Evolutionary conservation across 1,284 basidiomycete genomes (phyloP).

Genomic region (Mrakiaceae sp.): DNA sequence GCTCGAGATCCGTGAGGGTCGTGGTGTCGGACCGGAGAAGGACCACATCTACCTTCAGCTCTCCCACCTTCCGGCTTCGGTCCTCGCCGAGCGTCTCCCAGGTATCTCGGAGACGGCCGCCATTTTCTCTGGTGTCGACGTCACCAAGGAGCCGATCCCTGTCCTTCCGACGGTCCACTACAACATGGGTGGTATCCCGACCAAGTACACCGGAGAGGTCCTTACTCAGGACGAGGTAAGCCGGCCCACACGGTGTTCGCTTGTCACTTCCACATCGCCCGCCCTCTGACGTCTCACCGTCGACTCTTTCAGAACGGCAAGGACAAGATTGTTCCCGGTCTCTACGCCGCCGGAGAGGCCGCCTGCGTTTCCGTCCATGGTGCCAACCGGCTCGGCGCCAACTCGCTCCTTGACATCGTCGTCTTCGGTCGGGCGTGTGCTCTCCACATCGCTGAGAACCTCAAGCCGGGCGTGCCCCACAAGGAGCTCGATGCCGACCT

Average conservation of each 20-base stretch:
- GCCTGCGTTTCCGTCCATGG: constrained; percentile 99
- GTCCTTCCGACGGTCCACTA: constrained; percentile 94
- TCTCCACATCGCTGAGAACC: constrained; percentile 89
- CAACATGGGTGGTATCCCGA: constrained; percentile 99
- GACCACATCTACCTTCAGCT: constrained; percentile 97
- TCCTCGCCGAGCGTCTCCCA: constrained; percentile 93
- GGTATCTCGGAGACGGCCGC: constrained; percentile 99
- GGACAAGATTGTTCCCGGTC: constrained; percentile 88
- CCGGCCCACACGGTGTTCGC: background rate
- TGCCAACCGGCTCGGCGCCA: constrained; percentile 98
- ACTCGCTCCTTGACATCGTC: constrained; percentile 97
- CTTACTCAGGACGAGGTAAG: constrained; percentile 61
- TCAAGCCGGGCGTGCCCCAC: constrained; percentile 83
- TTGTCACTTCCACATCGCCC: background rate
- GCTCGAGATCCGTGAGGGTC: constrained; percentile 95
- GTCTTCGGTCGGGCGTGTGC: constrained; percentile 98
- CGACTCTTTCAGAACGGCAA: constrained; percentile 50
- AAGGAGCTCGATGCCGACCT: constrained; percentile 78
- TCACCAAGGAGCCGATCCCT: constrained; percentile 98
- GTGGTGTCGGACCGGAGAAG: constrained; percentile 97
- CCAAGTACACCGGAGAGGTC: constrained; percentile 96
- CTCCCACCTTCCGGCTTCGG: constrained; percentile 89
- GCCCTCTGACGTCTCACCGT: background rate
- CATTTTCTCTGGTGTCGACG: constrained; percentile 98
- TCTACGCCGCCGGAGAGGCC: constrained; percentile 98